These are phyloP conservation scores for Cryptosporidium xiaoi DNA, from an alignment of 169 alveolate genomes.

Conservation along the genomic window DNA sequence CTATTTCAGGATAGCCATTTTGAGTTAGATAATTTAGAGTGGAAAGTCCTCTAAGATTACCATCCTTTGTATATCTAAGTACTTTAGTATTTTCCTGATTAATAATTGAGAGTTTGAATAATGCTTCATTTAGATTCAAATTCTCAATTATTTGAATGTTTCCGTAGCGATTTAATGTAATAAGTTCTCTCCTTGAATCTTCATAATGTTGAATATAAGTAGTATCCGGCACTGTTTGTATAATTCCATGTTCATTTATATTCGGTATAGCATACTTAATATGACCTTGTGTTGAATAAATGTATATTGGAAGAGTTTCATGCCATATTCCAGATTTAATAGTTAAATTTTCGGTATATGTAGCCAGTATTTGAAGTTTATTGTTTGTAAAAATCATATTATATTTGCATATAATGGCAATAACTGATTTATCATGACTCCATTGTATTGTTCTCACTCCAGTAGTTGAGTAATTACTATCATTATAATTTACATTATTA, in stretches of 20 bases:
- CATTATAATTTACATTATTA: constrained; percentile 63
- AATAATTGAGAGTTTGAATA: constrained; percentile 79
- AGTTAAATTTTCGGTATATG: constrained; percentile 63
- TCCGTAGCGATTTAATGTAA: constrained; percentile 76
- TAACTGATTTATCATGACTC: constrained; percentile 80
- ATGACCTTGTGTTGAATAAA: constrained; percentile 67
- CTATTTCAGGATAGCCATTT: constrained; percentile 82
- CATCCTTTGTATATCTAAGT: constrained; percentile 72
- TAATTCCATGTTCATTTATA: constrained; percentile 44
- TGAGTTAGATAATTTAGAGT: constrained; percentile 81
- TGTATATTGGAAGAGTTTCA: constrained; percentile 56
- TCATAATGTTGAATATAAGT: constrained; percentile 63
- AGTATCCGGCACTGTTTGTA: constrained; percentile 51
- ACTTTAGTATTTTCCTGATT: constrained; percentile 79
- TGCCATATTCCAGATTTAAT: constrained; percentile 71
- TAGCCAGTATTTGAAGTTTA: constrained; percentile 76
- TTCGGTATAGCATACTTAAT: constrained; percentile 68
- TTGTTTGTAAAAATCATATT: constrained; percentile 78
- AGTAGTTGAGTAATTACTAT: constrained; percentile 39
- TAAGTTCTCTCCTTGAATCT: constrained; percentile 59
- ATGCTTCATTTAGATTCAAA: constrained; percentile 80
- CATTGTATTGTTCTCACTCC: constrained; percentile 73
- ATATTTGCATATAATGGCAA: constrained; percentile 78
- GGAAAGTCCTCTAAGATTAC: constrained; percentile 79
- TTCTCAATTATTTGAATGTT: constrained; percentile 75